Evolutionary conservation across 805 yeast genomes (phyloP).

Genomic region (Ogataea salicorniae): DNA sequence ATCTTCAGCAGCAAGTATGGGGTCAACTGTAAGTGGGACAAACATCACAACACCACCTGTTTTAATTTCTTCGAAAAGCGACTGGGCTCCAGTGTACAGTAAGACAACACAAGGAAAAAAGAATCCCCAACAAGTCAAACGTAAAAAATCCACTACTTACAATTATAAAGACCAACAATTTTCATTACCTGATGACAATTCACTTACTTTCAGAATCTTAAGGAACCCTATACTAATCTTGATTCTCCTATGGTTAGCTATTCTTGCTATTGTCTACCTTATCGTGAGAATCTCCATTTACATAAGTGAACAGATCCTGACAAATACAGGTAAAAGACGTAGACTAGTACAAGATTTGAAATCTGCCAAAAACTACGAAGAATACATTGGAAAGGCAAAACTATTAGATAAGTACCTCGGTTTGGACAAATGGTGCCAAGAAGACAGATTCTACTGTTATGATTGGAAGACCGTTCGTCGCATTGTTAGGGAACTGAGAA

Average conservation of each 20-base stretch:
- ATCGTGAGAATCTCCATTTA: conserved; percentile 56
- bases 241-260: conserved; percentile 47
- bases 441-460: conserved; percentile 59
- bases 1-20: background rate
- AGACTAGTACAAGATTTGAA: conserved; percentile 45
- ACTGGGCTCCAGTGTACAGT: conserved; percentile 8
- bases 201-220: conserved; percentile 40
- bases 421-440: conserved; percentile 58
- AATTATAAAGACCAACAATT: background rate
- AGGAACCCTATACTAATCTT: conserved; percentile 62
- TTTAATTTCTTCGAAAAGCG: conserved; percentile 9
- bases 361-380: conserved; percentile 45
- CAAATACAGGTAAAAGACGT: conserved; percentile 58
- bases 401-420: conserved; percentile 53
- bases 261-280: conserved; percentile 47
- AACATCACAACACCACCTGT: too few relatives aligned
- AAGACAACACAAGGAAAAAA: conserved; percentile 1
- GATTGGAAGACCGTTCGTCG: conserved; percentile 57
- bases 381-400: conserved; percentile 59
- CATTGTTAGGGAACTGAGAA: conserved; percentile 39
- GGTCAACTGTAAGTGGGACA: conserved; percentile 1
- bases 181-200: conserved; percentile 15
- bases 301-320: conserved; percentile 50
- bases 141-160: background rate
- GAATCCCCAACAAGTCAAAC: conserved; percentile 1